Conservation (phyloP, 805 yeast species). For the Saturnispora serradocipensis region DNA sequence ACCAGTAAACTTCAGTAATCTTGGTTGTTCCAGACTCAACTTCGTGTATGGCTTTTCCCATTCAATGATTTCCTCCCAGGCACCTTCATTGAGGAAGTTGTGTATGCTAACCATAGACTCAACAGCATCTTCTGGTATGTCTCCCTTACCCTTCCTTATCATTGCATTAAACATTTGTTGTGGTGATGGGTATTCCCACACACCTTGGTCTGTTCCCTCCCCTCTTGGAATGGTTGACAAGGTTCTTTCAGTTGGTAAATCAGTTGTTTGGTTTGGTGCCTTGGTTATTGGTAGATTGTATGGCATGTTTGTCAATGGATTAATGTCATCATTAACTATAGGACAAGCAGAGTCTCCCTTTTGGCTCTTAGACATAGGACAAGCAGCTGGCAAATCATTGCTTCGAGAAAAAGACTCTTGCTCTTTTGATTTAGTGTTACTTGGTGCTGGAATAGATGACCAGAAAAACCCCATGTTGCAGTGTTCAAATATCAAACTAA, state of each 20-base stretch:
- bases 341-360: conserved; percentile 21
- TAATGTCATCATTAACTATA: conserved; percentile 38
- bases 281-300: conserved; percentile 50
- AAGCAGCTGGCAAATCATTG: neutral
- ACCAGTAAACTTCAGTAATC: conserved; percentile 82
- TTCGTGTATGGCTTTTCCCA: conserved; percentile 79
- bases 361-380: conserved; percentile 7
- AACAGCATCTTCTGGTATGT: conserved; percentile 89
- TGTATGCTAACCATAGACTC: conserved; percentile 96
- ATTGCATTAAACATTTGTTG: conserved; percentile 99
- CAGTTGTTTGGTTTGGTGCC: conserved; percentile 73
- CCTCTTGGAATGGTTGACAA: conserved; percentile 86
- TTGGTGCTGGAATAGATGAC: conserved; percentile 34
- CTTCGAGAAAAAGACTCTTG: neutral
- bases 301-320: conserved; percentile 91
- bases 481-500: neutral
- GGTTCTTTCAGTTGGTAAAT: conserved; percentile 76
- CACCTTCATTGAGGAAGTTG: conserved; percentile 92
- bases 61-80: conserved; percentile 86
- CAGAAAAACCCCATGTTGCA: conserved; percentile 76
- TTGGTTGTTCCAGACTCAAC: conserved; percentile 50
- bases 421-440: no score
- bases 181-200: conserved; percentile 99
- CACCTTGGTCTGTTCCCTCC: conserved; percentile 48
- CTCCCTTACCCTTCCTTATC: conserved; percentile 89